Evolutionary conservation across 306 rosid species (phyloP), one percentile per base, ranked within the genome.

Genomic region (Echinosophora koreensis): DNA sequence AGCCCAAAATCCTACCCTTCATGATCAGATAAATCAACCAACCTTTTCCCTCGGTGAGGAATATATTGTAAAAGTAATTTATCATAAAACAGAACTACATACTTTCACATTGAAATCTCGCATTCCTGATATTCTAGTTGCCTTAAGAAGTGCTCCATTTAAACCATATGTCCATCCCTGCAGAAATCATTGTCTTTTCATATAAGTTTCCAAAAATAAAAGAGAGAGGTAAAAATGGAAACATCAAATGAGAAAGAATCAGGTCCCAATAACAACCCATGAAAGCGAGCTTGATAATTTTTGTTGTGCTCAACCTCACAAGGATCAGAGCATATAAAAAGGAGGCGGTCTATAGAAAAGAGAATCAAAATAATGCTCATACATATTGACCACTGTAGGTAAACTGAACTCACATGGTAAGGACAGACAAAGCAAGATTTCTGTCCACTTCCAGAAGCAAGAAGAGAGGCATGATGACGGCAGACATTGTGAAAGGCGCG

Each of bases 121-220:
- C 77, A 94, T 86, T 84, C 98, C 97, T 6, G 87, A 77, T 67
- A 86, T 87, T 85, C 97, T 89, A 59, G 88, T 89, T 38, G 94
- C 95, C 88, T 90, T 94, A 42, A 86, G 84, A 78, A 92, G 95
- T n/a, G 83, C 65, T 80, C 97, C 97, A 69, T 89, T 86, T 74
- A 94, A 86, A 46, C 95, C 97, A 71, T 92, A 92, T 4, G 98
- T 94, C 95, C 97, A 94, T 37, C 97, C 95, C 98, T 94, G 90
- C 73, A 83, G 42, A 89, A 73, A 79, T 76, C 12, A 68, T 67
- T 2, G 39, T 46, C 38, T 12, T 30, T 60, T 34, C 27, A 30
- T 47, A 17, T 39, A 46, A 78, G 37, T 41, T 69, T 49, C 66
- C 16, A 37, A 16, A 58, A 47, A 62, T 6, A 57, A 65, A 44